A percentile compares a stretch with the other conserved stretches of the same genome.
Conservation (phyloP, 192 early-diverging fungal species). For the Obelidium mucronatum region DNA sequence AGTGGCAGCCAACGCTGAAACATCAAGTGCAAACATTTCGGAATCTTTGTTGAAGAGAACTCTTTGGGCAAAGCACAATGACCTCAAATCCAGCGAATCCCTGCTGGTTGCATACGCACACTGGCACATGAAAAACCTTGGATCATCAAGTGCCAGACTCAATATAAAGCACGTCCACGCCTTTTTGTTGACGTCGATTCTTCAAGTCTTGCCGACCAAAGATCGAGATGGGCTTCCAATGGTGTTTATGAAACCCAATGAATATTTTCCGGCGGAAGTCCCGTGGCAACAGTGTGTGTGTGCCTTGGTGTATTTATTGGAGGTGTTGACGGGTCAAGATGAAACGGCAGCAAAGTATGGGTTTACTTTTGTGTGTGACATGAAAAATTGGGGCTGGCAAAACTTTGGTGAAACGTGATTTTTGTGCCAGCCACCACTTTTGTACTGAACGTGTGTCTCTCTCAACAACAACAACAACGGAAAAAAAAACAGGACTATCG, state of each 20-base stretch:
- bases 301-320: slow-evolving; percentile 19
- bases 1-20: neutral
- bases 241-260: slow-evolving; percentile 15
- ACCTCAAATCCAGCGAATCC: neutral
- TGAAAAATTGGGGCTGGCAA: slow-evolving; percentile 25
- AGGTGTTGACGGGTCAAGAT: neutral
- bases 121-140: slow-evolving; percentile 12
- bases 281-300: slow-evolving; percentile 14
- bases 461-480: no score
- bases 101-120: slow-evolving; percentile 5
- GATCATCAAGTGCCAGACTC: neutral
- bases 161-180: slow-evolving; percentile 4
- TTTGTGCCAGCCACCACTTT: no score
- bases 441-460: no score
- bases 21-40: neutral
- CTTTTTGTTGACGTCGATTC: slow-evolving; percentile 22
- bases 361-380: slow-evolving; percentile 22
- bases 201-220: neutral
- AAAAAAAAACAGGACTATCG: no score
- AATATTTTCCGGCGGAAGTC: slow-evolving; percentile 6
- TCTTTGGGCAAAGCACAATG: slow-evolving; percentile 32
- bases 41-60: slow-evolving; percentile 10
- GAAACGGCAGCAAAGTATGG: slow-evolving; percentile 25
- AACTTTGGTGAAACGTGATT: slow-evolving; percentile 12
- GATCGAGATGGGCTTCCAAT: slow-evolving; percentile 9